Evolutionary conservation across 2,329 filamentous ascomycete genomes (phyloP), one percentile per base, ranked within the genome.

Genomic region (Fusarium brevicatenulatum): DNA sequence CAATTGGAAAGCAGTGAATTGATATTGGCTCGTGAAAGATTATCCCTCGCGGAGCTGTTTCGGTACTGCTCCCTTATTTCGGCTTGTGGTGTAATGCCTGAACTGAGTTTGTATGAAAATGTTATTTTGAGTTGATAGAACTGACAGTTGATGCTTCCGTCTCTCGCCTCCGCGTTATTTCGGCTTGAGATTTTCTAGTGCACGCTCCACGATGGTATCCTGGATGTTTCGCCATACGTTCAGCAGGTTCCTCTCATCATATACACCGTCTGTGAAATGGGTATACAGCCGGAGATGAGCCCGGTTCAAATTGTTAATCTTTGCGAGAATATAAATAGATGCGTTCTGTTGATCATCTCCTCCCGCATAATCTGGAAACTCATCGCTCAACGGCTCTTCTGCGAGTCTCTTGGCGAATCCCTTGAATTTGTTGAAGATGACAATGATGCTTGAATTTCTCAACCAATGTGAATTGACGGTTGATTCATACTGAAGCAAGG

Each of bases 281-380:
- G 0, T 0, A 10, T 36, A 13, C 3, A 13, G 2, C 3, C 2
- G 16, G n/a, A 8, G n/a, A 9, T 11, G 3, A 25, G 32, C 4
- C 16, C n/a, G 5, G n/a, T 36, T 15, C 11, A 25, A 36, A 2
- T 0, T 5, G 2, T 4, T 4, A 8, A 52, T 15, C 32, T 18
- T 34, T 3, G 30, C 25, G 5, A 19, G 4, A 34, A 36, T 9
- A 7, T 52, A 52, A 0, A 8, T 19, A 3, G 3, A 18, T 5
- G 32, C 32, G 7, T 6, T 19, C 2, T 0, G 7, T 4, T 18
- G 8, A 25, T 36, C 32, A 5, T 52, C 18, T 10, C 32, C n/a
- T 25, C 49, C 49, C n/a, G 4, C 9, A 7, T 52, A 36, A 19
- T 52, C 49, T 8, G 30, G 32, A 36, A 36, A 52, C 9, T 21